phyloP scores from a whole-genome alignment of 345 rosid species.

The Xanthoceras sorbifolium region DNA sequence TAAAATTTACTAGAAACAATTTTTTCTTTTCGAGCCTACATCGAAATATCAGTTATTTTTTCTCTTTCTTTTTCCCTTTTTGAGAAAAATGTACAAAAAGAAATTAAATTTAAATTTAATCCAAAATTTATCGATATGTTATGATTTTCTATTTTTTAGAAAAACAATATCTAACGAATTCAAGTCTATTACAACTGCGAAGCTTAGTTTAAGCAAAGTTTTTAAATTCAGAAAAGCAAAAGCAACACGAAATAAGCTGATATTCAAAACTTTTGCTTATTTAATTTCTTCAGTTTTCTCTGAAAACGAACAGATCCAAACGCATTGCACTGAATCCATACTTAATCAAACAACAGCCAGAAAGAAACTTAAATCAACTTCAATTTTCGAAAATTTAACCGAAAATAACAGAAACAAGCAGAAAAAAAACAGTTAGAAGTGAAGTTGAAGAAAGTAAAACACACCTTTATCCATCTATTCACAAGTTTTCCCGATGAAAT shows the following conservation, averaged over 20 bases:
- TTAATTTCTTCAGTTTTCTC: neutral
- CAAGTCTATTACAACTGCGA: neutral
- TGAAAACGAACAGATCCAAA: slow-evolving; percentile 22
- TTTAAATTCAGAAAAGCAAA: neutral
- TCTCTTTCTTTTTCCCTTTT: neutral
- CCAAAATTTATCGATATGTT: neutral
- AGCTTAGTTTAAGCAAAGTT: slow-evolving; percentile 3
- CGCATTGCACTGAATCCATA: slow-evolving; percentile 20
- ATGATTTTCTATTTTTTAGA: no score
- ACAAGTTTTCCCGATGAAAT: neutral
- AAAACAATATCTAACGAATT: neutral
- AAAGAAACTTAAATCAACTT: neutral
- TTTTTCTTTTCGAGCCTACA: neutral
- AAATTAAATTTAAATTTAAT: neutral
- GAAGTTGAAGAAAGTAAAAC: slow-evolving; percentile 9
- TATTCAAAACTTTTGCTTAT: neutral
- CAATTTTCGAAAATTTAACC: neutral
- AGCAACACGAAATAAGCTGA: neutral
- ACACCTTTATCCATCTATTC: neutral
- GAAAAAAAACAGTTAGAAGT: neutral
- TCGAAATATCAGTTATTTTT: neutral
- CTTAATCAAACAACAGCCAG: slow-evolving; percentile 4
- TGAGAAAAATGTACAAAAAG: no score
- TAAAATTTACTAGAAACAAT: neutral
- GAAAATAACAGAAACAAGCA: neutral